Conservation (phyloP, 1,284 basidiomycete species). For the Tylopilus orsonianus region DNA sequence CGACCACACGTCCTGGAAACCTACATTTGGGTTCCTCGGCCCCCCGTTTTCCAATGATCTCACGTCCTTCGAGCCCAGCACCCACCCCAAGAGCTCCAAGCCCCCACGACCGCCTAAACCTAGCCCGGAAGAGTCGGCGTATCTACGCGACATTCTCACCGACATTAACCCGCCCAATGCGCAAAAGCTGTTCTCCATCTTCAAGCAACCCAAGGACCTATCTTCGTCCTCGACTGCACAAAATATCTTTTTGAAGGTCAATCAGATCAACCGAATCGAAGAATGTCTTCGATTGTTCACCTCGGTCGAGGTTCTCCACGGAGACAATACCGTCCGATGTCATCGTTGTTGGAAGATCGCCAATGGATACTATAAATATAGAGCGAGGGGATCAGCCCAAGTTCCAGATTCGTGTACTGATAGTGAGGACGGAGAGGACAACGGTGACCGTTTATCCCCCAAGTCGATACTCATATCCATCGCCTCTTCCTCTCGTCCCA, state of each 20-base stretch:
- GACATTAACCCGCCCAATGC: conserved; percentile 45
- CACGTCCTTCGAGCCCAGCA: conserved; percentile 24
- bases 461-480: conserved; percentile 1
- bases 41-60: conserved; percentile 24
- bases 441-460: neutral
- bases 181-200: conserved; percentile 45
- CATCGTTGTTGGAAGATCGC: conserved; percentile 89
- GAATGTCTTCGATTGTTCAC: conserved; percentile 86
- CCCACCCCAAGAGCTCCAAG: conserved; percentile 34
- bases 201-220: conserved; percentile 38
- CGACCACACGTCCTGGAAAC: conserved; percentile 17
- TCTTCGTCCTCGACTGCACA: conserved; percentile 14
- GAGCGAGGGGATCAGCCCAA: conserved; percentile 33
- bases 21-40: conserved; percentile 19
- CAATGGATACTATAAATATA: conserved; percentile 55
- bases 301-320: conserved; percentile 86
- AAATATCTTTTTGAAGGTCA: conserved; percentile 30
- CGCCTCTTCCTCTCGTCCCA: conserved; percentile 4
- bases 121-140: conserved; percentile 54
- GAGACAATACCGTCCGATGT: conserved; percentile 93
- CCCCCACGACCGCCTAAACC: conserved; percentile 53
- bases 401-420: conserved; percentile 34
- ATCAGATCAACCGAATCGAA: conserved; percentile 39
- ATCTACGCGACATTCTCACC: conserved; percentile 63
- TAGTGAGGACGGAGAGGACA: conserved; percentile 30